Evolutionary conservation across 2,329 filamentous ascomycete species (phyloP), one percentile per base, ranked within the genome.

Genomic region (Hypocreales sp.): DNA sequence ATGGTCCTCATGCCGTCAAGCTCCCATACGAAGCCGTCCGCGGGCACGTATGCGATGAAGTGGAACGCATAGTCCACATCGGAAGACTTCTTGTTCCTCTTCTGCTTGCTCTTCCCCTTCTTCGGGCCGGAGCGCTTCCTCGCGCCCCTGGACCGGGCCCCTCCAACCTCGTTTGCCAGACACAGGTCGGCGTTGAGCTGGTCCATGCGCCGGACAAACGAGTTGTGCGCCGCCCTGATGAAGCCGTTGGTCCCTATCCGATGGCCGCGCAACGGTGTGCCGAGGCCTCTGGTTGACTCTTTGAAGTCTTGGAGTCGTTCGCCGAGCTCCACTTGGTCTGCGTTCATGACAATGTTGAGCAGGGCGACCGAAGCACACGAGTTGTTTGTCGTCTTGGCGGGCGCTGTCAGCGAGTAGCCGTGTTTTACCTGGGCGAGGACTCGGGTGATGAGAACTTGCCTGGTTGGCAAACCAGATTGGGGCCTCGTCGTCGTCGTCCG

Each of bases 391-490:
- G 80, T 83, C 76, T 87, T 7, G 8, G 5, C 14, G 19, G 7
- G 16, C 9, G 17, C 20, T 19, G 7, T 46, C 21, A 42, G 34
- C n/a, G n/a, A n/a, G n/a, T n/a, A n/a, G n/a, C n/a, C n/a, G n/a
- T n/a, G n/a, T n/a, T n/a, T n/a, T n/a, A n/a, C n/a, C n/a, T n/a
- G n/a, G n/a, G n/a, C n/a, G n/a, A n/a, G n/a, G n/a, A n/a, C n/a
- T n/a, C n/a, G n/a, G n/a, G n/a, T n/a, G n/a, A n/a, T n/a, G n/a
- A n/a, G n/a, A n/a, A n/a, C 55, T 13, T 46, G 81, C 78, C 56
- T 92, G 87, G 43, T 94, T 94, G 16, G 86, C 84, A 49, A 94
- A 95, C 87, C 90, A 98, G 12, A 95, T 57, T 4, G 29, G 26
- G n/a, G 28, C 34, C 3, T 35, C 29, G 4, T 69, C 56, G 30